phyloP scores from a whole-genome alignment of 345 rosid genomes.

The Boechera stricta region DNA sequence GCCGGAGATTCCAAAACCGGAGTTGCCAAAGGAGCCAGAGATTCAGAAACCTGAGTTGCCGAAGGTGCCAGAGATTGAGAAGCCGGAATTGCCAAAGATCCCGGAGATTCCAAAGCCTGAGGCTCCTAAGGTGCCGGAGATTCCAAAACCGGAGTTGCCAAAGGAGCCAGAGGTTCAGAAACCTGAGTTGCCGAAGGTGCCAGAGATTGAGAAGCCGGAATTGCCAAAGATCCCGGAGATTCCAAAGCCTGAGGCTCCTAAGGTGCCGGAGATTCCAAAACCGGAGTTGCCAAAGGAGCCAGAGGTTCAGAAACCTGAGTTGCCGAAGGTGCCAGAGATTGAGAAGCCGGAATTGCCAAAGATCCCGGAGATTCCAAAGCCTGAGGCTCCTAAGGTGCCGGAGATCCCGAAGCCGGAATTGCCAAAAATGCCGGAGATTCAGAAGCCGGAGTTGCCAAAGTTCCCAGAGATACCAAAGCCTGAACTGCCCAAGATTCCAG shows the following conservation, averaged over 20 bases:
- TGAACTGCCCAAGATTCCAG: slow-evolving; percentile 10
- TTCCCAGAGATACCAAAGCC: neutral
- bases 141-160: neutral
- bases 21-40: slow-evolving; percentile 2
- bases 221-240: slow-evolving; percentile 21
- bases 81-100: slow-evolving; percentile 17
- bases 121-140: neutral
- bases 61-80: neutral
- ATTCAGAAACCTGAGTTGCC: slow-evolving; percentile 28
- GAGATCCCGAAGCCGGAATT: slow-evolving; percentile 32
- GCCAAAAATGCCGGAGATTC: neutral
- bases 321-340: neutral
- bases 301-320: slow-evolving; percentile 20
- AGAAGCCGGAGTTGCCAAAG: neutral
- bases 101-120: neutral
- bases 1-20: slow-evolving; percentile 1
- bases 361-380: slow-evolving; percentile 3
- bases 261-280: slow-evolving; percentile 5
- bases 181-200: slow-evolving; percentile 15
- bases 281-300: neutral
- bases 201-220: neutral
- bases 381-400: slow-evolving; percentile 10
- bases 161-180: slow-evolving; percentile 13
- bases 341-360: slow-evolving; percentile 21
- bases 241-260: slow-evolving; percentile 26